A percentile compares a stretch with the other conserved stretches of the same genome.
phyloP scores from a whole-genome alignment of 257 asterid genomes.

The Solanum virginianum region DNA sequence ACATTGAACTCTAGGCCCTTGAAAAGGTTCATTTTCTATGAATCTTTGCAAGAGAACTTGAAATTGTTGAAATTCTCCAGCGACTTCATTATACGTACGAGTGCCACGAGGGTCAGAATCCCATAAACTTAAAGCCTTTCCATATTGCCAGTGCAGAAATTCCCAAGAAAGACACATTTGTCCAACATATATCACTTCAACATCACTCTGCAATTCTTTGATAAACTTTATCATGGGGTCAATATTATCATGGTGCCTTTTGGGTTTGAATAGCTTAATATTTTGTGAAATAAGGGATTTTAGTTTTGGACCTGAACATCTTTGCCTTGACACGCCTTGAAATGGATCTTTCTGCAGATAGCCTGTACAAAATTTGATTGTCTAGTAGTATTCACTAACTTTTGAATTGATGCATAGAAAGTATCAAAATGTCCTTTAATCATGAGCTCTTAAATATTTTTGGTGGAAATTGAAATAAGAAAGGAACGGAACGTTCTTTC shows the following conservation, averaged over 20 bases:
- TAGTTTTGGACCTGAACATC: constrained; percentile 31
- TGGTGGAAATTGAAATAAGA: no score
- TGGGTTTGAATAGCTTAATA: constrained; percentile 45
- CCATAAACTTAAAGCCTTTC: constrained; percentile 63
- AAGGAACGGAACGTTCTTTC: no score
- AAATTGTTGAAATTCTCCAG: constrained; percentile 83
- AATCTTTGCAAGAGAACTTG: constrained; percentile 86
- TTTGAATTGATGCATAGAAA: no score
- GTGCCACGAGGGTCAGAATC: constrained; percentile 47
- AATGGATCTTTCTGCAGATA: constrained; percentile 63
- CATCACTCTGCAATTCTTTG: constrained; percentile 64
- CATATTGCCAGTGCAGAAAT: constrained; percentile 77
- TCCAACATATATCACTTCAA: constrained; percentile 83
- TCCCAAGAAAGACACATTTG: constrained; percentile 97
- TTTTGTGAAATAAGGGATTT: constrained; percentile 51
- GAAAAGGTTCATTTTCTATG: constrained; percentile 72
- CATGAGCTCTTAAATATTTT: no score
- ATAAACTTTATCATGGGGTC: constrained; percentile 71
- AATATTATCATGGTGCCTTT: constrained; percentile 33
- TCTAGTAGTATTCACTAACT: no score
- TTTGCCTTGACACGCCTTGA: constrained; percentile 31
- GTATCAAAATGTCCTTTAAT: no score
- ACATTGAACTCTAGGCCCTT: constrained; percentile 53
- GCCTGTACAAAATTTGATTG: constrained; percentile 26
- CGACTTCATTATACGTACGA: constrained; percentile 67